Percentiles rank a stretch among this genome's conserved stretches.
phyloP scores from a whole-genome alignment of 495 filamentous ascomycete species.

The Penicillium canescens region DNA sequence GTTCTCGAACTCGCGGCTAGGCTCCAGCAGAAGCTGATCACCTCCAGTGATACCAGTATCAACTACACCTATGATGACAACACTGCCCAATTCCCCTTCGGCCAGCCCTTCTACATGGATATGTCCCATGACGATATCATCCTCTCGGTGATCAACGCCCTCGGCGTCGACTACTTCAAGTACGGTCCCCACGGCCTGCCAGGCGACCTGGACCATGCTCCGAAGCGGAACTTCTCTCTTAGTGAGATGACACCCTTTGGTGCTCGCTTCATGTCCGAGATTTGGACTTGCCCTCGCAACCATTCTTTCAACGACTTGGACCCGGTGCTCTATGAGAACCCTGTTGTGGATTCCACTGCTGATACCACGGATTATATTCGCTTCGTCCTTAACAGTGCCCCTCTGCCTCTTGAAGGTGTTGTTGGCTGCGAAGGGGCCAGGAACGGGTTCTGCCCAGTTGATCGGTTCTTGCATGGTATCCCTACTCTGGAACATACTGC shows the following conservation, averaged over 20 bases:
- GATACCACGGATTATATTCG: conserved; percentile 27
- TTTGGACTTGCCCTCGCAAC: conserved; percentile 38
- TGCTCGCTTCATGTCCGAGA: conserved; percentile 62
- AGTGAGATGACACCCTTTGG: conserved; percentile 58
- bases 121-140: conserved; percentile 45
- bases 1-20: conserved; percentile 62
- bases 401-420: conserved; percentile 29
- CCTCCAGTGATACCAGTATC: conserved; percentile 54
- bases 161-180: conserved; percentile 38
- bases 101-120: conserved; percentile 52
- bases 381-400: conserved; percentile 32
- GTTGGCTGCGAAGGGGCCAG: conserved; percentile 24
- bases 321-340: conserved; percentile 30
- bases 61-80: conserved; percentile 56
- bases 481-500: conserved; percentile 22
- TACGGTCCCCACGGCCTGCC: conserved; percentile 40
- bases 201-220: conserved; percentile 45
- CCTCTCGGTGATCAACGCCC: conserved; percentile 46
- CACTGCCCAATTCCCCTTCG: conserved; percentile 45
- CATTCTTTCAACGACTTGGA: conserved; percentile 14
- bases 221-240: conserved; percentile 24
- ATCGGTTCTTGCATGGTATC: conserved; percentile 24
- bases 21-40: conserved; percentile 51
- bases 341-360: conserved; percentile 3
- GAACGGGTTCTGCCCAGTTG: conserved; percentile 33